Conservation (phyloP, 352 stramenopile genomes). For the Lagenidium giganteum region DNA sequence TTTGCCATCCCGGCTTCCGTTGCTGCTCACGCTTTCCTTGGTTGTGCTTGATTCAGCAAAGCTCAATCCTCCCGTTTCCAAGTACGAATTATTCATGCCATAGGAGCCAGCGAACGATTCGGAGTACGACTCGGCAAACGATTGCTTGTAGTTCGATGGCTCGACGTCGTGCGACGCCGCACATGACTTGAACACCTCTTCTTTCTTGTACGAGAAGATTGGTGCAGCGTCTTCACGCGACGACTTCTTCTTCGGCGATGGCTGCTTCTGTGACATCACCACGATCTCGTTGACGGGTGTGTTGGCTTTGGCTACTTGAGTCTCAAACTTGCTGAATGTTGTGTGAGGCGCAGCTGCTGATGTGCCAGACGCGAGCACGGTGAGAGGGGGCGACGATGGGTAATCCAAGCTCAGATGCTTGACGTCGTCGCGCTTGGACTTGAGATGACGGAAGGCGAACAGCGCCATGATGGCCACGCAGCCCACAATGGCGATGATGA, state of each 20-base stretch:
- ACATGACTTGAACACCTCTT: constrained; percentile 9
- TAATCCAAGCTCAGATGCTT: constrained; percentile 14
- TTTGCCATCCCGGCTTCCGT: constrained; percentile 12
- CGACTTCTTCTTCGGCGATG: constrained; percentile 16
- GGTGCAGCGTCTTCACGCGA: constrained; percentile 7
- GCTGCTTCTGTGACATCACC: constrained; percentile 15
- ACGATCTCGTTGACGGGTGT: constrained; percentile 16
- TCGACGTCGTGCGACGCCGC: constrained; percentile 20
- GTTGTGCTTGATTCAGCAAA: constrained; percentile 24
- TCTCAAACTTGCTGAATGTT: constrained; percentile 3
- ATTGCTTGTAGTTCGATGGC: constrained; percentile 26
- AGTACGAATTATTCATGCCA: too few relatives aligned
- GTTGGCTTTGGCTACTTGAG: constrained; percentile 5
- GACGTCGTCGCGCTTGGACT: constrained; percentile 12
- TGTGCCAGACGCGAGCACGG: constrained; percentile 14
- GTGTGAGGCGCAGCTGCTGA: too few relatives aligned
- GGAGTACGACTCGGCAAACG: constrained; percentile 47
- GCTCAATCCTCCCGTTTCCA: too few relatives aligned
- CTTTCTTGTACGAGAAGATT: constrained; percentile 13
- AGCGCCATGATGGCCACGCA: constrained; percentile 15
- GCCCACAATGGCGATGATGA: constrained; percentile 15
- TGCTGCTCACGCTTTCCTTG: constrained; percentile 15
- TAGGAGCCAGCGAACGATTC: constrained; percentile 41
- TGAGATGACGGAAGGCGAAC: constrained; percentile 18
- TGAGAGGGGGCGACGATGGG: constrained; percentile 7